phyloP scores from a whole-genome alignment of 140 eudicot genomes.

The Oenanthe javanica region DNA sequence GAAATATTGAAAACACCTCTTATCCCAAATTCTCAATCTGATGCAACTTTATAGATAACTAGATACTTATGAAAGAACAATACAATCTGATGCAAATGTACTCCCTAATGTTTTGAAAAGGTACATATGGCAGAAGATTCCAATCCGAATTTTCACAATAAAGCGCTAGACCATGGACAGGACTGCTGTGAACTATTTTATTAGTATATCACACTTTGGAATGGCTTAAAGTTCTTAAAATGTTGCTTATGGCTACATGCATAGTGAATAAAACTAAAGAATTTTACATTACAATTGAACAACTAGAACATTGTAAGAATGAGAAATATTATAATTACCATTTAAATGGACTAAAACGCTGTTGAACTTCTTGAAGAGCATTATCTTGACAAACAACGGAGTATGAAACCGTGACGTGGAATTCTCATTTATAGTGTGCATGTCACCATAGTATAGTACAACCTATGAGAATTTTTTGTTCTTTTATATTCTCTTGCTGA shows the following conservation, averaged over 20 bases:
- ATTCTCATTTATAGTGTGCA: not conserved
- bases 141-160: not conserved
- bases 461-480: not conserved
- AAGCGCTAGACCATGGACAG: not conserved
- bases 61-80: not conserved
- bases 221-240: not conserved
- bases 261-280: not conserved
- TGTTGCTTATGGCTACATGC: not conserved
- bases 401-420: not conserved
- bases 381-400: not conserved
- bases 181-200: not conserved
- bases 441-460: not conserved
- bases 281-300: not conserved
- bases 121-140: not conserved
- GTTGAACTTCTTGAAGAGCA: not conserved
- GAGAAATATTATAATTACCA: not conserved
- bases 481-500: not conserved
- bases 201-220: not conserved
- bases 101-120: not conserved
- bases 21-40: not conserved
- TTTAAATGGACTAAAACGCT: not conserved
- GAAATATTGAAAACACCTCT: not conserved
- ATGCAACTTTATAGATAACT: not conserved
- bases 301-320: not conserved
- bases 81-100: not conserved